A percentile compares a stretch with the other conserved stretches of the same genome.
Conservation (phyloP, 345 rosid species). For the Abelmoschus esculentus region DNA sequence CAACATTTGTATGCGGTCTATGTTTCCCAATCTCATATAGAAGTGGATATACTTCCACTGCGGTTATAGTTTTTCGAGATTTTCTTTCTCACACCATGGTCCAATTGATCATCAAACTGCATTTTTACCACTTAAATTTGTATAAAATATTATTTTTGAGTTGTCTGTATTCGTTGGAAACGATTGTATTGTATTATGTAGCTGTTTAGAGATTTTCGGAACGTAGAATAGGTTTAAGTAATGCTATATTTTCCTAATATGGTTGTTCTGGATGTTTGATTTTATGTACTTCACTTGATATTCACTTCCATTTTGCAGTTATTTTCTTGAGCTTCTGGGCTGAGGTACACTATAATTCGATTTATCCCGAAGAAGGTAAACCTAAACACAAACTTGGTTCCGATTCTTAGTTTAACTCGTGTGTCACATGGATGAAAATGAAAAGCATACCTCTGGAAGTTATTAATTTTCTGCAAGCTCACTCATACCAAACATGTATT, state of each 20-base stretch:
- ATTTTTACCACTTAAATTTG: too few relatives aligned
- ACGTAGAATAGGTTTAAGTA: too few relatives aligned
- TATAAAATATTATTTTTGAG: too few relatives aligned
- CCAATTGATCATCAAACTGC: too few relatives aligned
- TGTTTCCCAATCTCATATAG: too few relatives aligned
- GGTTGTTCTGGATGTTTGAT: background rate
- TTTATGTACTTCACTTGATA: background rate
- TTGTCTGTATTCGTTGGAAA: background rate
- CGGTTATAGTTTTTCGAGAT: background rate
- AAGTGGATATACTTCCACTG: background rate
- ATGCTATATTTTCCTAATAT: too few relatives aligned
- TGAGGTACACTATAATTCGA: conserved; percentile 94
- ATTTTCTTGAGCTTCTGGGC: conserved; percentile 95
- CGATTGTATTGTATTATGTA: too few relatives aligned
- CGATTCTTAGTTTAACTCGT: background rate
- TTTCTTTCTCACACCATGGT: background rate
- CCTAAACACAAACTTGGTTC: background rate
- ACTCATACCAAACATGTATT: too few relatives aligned
- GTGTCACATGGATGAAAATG: background rate
- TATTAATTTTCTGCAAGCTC: background rate
- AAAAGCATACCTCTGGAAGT: background rate
- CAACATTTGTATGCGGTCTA: background rate
- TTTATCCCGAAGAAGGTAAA: conserved; percentile 84
- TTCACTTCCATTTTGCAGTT: conserved; percentile 33
- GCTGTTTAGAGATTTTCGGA: background rate